Conservation (phyloP, 495 filamentous ascomycete genomes). For the Neurospora intermedia region DNA sequence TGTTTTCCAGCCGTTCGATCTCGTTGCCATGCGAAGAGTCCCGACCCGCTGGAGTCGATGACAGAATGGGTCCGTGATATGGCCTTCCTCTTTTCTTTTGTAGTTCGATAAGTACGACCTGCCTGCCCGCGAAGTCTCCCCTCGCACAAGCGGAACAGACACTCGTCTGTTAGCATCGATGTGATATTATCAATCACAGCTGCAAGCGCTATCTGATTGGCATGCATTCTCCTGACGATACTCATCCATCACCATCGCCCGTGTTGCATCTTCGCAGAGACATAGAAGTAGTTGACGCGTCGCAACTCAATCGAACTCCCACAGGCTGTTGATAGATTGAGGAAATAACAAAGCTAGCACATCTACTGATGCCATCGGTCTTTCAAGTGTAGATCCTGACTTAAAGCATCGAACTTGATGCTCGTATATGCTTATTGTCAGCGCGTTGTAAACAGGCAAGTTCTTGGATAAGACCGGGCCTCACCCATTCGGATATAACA, state of each 20-base stretch:
- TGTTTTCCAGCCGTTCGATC: not conserved
- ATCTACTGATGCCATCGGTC: not conserved
- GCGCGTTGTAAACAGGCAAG: not conserved
- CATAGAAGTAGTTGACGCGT: not conserved
- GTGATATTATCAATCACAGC: not conserved
- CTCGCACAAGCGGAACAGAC: not conserved
- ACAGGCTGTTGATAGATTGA: not conserved
- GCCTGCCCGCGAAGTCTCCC: not conserved
- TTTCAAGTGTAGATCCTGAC: not conserved
- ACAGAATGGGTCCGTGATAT: not conserved
- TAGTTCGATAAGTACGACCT: not conserved
- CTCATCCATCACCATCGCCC: not conserved
- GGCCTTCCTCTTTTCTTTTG: not conserved
- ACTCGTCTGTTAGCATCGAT: not conserved
- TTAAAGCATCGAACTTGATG: not conserved
- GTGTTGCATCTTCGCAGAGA: not conserved
- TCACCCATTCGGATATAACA: not conserved
- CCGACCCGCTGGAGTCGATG: not conserved
- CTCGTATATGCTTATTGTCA: not conserved
- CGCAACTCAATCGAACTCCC: not conserved
- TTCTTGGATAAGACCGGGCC: not conserved
- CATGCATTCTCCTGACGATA: not conserved
- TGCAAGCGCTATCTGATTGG: not conserved
- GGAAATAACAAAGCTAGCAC: not conserved
- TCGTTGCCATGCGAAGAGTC: not conserved